phyloP scores from a whole-genome alignment of 495 filamentous ascomycete species.

The Annulohypoxylon bovei region DNA sequence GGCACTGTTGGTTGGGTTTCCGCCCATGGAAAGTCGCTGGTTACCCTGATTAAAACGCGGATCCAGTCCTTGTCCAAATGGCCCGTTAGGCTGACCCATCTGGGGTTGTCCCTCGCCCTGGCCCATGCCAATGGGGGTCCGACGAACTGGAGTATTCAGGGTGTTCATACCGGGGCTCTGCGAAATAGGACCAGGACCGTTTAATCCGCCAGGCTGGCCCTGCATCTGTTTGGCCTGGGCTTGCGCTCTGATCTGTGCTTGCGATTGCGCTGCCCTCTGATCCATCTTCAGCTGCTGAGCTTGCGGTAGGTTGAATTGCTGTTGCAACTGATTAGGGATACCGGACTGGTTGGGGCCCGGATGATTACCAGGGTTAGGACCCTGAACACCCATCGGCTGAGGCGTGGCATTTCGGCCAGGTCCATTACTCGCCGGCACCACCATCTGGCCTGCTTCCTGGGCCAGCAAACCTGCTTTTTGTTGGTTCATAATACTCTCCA shows the following conservation, averaged over 20 bases:
- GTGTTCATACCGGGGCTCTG: slow-evolving; percentile 64
- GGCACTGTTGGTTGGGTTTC: slow-evolving; percentile 45
- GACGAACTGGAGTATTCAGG: slow-evolving; percentile 59
- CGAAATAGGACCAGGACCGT: slow-evolving; percentile 53
- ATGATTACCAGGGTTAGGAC: slow-evolving; percentile 48
- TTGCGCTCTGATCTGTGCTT: slow-evolving; percentile 52
- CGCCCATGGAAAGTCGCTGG: slow-evolving; percentile 42
- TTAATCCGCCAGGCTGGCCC: slow-evolving; percentile 58
- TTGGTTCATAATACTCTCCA: slow-evolving; percentile 61
- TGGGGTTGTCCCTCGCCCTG: slow-evolving; percentile 46
- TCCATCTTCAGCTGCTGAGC: slow-evolving; percentile 55
- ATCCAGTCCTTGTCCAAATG: slow-evolving; percentile 51
- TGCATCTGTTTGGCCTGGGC: slow-evolving; percentile 57
- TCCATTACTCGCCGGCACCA: slow-evolving; percentile 59
- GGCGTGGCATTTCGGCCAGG: slow-evolving; percentile 56
- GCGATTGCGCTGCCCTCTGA: slow-evolving; percentile 48
- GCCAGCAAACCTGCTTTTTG: slow-evolving; percentile 58
- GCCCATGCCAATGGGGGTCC: slow-evolving; percentile 55
- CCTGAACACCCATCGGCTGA: slow-evolving; percentile 52
- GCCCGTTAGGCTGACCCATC: slow-evolving; percentile 48
- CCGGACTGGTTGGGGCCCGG: slow-evolving; percentile 49
- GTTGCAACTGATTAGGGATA: slow-evolving; percentile 50
- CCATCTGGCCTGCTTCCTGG: slow-evolving; percentile 60
- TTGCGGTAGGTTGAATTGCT: slow-evolving; percentile 52
- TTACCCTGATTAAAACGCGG: slow-evolving; percentile 57